Evolutionary conservation across 176 grass and related monocot species (phyloP).

Genomic region (Puccinellia tenuiflora): DNA sequence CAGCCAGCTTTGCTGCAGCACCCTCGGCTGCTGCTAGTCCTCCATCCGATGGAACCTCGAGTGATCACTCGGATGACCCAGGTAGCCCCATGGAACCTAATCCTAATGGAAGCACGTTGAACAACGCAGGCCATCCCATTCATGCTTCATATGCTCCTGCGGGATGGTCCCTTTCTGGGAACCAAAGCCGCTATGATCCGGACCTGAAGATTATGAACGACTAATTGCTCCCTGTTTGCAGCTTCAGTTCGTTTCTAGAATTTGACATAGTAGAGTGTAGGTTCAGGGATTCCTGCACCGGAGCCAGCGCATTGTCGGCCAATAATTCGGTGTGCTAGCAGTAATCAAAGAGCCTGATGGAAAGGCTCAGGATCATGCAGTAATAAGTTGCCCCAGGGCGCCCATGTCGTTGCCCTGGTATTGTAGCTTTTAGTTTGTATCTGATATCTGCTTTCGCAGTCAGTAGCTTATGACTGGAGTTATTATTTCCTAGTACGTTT

Average conservation of each 20-base stretch:
- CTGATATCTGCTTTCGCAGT: background rate
- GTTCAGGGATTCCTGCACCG: constrained; percentile 14
- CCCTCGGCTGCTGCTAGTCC: constrained; percentile 31
- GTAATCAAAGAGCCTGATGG: constrained; percentile 1
- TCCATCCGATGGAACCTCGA: constrained; percentile 56
- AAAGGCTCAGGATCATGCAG: constrained; percentile 15
- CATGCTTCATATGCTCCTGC: constrained; percentile 48
- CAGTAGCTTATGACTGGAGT: constrained; percentile 18
- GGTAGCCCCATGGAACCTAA: constrained; percentile 60
- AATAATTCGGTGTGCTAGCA: constrained; percentile 32
- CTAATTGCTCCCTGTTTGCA: constrained; percentile 19
- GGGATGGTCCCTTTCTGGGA: constrained; percentile 59
- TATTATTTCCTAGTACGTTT: background rate
- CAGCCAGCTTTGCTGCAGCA: constrained; percentile 32
- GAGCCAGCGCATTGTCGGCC: background rate
- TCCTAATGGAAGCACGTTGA: constrained; percentile 43
- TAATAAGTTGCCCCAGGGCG: constrained; percentile 30
- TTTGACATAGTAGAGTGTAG: constrained; percentile 37
- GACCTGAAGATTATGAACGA: constrained; percentile 77
- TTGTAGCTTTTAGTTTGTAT: constrained; percentile 12
- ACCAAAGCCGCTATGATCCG: constrained; percentile 56
- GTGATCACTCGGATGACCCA: constrained; percentile 55
- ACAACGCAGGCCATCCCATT: constrained; percentile 42
- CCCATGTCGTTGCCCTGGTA: background rate
- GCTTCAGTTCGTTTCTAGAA: constrained; percentile 16